Base-by-base conservation (phyloP, 768 basidiomycete species). In the Hypholoma sublateritium region DNA sequence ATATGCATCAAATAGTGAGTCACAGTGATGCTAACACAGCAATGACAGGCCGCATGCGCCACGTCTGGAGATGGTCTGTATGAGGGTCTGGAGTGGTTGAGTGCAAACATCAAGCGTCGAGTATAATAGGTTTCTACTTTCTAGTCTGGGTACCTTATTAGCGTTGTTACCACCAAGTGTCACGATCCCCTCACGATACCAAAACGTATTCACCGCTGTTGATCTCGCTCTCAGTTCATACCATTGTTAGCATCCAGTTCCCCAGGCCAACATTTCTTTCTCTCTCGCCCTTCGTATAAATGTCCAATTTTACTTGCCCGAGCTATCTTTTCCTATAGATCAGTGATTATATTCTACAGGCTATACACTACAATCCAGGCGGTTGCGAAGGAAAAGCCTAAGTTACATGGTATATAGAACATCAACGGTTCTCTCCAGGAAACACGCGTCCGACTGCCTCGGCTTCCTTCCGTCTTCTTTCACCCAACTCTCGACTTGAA, bases 51-150 rank as follows among this genome's bases (percentile, higher is more conserved):
- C 63, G 95, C 97, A 44, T 99, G 96, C 70, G 97, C 97, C 55
- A 98, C 97, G 44, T 95, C 92, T 65, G 97, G 96, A 63, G 97
- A 98, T 71, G 97, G 97, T 79, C 81, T 98, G 57, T 98, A 98
- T 73, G 96, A 98, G 78, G 96, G 96, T 74, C 82, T 97, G 65
- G 95, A 98, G 79, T 98, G 95, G 96, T 77, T 94, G 84, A 91
- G 88, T 64, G 83, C 85, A 64, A 93, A 93, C 81, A 89, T 93
- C 79, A 91, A 91, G 78, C 87, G 88, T 72, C 87, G 88, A 73
- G 78, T 79, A 77, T 91, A 85, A 85, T 74, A 59, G 64, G 57
- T 65, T 67, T 64, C 62, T 66, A 65, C 70, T 70, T 68, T 64
- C 69, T 58, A 52, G 61, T 64, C 57, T 63, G 71, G 75, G 77